Evolutionary conservation across 352 stramenopile species (phyloP).

Genomic region (Pythium dissotocum): DNA sequence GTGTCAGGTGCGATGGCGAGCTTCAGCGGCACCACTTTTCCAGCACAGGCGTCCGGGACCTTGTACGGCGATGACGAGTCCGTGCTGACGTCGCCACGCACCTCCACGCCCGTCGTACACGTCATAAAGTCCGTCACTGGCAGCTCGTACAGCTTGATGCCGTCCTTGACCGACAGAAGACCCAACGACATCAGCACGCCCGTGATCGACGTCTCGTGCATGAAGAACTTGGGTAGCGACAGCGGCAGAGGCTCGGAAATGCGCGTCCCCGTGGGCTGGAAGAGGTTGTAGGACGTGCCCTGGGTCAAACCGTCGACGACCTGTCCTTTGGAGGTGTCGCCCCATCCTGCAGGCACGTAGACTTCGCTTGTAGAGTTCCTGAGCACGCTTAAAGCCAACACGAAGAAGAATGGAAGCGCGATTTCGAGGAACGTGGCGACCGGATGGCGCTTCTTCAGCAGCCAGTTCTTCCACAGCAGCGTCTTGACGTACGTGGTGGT

Average conservation of each 20-base stretch:
- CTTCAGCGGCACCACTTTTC: conserved; percentile 56
- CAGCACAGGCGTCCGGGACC: conserved; percentile 39
- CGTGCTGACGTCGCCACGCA: conserved; percentile 35
- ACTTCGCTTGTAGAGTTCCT: conserved; percentile 55
- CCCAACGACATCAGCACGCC: conserved; percentile 54
- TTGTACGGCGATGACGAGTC: conserved; percentile 38
- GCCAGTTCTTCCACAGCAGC: conserved; percentile 71
- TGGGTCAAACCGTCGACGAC: no score
- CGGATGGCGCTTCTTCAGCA: conserved; percentile 58
- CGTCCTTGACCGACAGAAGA: conserved; percentile 38
- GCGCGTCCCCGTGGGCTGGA: conserved; percentile 33
- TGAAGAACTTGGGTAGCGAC: conserved; percentile 53
- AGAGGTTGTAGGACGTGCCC: conserved; percentile 59
- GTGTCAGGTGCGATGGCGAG: conserved; percentile 61
- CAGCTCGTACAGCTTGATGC: conserved; percentile 46
- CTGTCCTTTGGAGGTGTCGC: conserved; percentile 31
- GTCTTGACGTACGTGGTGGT: conserved; percentile 33
- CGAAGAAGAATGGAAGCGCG: conserved; percentile 55
- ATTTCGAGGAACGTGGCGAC: conserved; percentile 61
- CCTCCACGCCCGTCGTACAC: conserved; percentile 34
- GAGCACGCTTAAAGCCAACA: conserved; percentile 54
- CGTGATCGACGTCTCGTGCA: conserved; percentile 54
- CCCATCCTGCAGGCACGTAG: conserved; percentile 51
- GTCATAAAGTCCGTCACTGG: conserved; percentile 27
- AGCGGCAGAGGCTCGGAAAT: conserved; percentile 32